Evolutionary conservation across 495 filamentous ascomycete genomes (phyloP), one percentile per base, ranked within the genome.

Genomic region (Rostrohypoxylon terebratum): DNA sequence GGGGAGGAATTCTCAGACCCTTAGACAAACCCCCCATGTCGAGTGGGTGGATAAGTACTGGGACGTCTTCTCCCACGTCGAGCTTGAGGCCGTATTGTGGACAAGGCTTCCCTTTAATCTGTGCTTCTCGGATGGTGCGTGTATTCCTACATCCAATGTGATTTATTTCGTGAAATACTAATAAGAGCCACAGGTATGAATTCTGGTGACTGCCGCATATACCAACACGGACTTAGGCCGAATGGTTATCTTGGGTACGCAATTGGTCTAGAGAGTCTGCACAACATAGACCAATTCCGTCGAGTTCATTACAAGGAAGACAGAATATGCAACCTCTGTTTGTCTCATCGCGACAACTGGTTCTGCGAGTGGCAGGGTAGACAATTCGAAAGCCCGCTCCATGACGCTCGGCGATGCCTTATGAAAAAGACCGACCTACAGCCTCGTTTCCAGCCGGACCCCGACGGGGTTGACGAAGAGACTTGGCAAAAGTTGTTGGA

Each of bases 21-120:
- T 57, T 0, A 10, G 4, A 8, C 28, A 9, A 4, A 28, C 33
- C 21, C 40, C 44, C 45, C 6, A 36, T 36, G 31, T 1, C 2
- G 64, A 67, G 4, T 53, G 25, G 44, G 31, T 16, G 10, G 3
- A 38, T 6, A 44, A 21, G 45, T 68, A 48, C 58, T 68, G 66
- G 66, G 38, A 1, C 0, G 6, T 38, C 21, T 68, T 68, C n/a
- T 62, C 66, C 2, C 21, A 3, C 3, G 23, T 28, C 10, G 48
- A 53, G 23, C 11, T 53, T 6, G 13, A 14, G 23, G 6, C 8
- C 10, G 23, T 31, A 8, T n/a, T n/a, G 0, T 33, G 2, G 11
- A n/a, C 1, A 36, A 40, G 11, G 0, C 11, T 28, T 28, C 23
- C 3, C n/a, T 50, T 23, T 51, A 4, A 11, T 9, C 13, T 6